These are phyloP conservation scores for Saturnispora hagleri DNA, from an alignment of 805 yeast genomes.

Conservation along the genomic window DNA sequence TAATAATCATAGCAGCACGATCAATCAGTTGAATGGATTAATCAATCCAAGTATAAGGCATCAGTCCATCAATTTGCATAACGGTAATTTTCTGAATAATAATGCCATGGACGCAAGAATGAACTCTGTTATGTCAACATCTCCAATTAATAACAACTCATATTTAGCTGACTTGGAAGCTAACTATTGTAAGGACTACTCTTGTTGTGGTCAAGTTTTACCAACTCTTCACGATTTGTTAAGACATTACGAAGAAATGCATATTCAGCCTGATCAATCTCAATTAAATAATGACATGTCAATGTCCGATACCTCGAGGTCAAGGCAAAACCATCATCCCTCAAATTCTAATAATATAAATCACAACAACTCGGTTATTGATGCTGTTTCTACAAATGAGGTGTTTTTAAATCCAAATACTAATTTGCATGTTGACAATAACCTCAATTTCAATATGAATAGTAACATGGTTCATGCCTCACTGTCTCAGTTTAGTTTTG, in stretches of 20 bases:
- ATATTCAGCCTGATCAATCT: constrained; percentile 53
- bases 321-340: constrained; percentile 16
- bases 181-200: constrained; percentile 91
- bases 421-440: constrained; percentile 9
- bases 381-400: constrained; percentile 87
- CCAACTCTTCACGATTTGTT: constrained; percentile 91
- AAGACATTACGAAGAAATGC: constrained; percentile 94
- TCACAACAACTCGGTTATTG: constrained; percentile 51
- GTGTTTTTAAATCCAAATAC: constrained; percentile 48
- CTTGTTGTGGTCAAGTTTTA: constrained; percentile 87
- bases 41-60: constrained; percentile 6
- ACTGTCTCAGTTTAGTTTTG: constrained; percentile 18
- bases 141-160: constrained; percentile 61
- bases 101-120: constrained; percentile 21
- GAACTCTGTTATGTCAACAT: constrained; percentile 31
- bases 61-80: constrained; percentile 13
- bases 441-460: constrained; percentile 8
- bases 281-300: not conserved
- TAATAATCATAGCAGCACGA: not conserved
- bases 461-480: constrained; percentile 12
- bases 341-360: constrained; percentile 12
- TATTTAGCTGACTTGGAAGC: constrained; percentile 91
- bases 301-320: constrained; percentile 28
- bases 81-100: constrained; percentile 13
- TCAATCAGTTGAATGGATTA: not conserved